Base-by-base conservation (phyloP, 768 basidiomycete genomes). In the Rhodosporidiobolus sp. region DNA sequence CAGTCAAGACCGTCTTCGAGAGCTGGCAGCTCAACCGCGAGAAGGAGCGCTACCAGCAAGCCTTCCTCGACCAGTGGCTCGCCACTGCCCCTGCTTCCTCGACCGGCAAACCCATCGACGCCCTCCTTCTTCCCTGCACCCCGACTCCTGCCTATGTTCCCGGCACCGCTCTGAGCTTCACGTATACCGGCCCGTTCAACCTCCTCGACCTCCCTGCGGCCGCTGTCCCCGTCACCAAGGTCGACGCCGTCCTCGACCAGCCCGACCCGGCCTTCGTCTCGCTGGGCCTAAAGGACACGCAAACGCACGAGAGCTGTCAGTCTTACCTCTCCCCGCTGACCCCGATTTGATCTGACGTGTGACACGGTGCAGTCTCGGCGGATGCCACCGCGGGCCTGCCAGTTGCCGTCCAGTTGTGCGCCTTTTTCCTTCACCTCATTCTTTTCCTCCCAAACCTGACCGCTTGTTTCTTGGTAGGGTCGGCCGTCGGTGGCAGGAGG, bases 1-100 rank as follows among this genome's bases (percentile, higher is more conserved):
- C 34, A 19, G 10, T 35, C 32, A 68, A 52, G 59, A 53, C 50
- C 12, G 20, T 55, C 5, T 57, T 46, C 50, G 67, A 68, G 65
- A 28, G 11, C 14, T 66, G 64, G 64, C 59, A 61, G 59, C 58
- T 68, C 49, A 55, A 46, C 59, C 38, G 49, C n/a, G 28, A 46
- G 59, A 59, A 58, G 20, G 67, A 68, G 24, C 58, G 16, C 16
- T 61, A 45, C 45, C 58, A 58, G 16, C 67, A 62, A 30, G 32
- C 28, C 2, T 60, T 68, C 30, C 59, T 61, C 2, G 30, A 24
- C 4, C 26, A 46, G 6, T 66, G 48, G 54, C 43, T 56, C 3
- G 43, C 38, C 6, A 65, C 64, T 1, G 20, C 38, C 7, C 17
- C 19, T 17, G 14, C 30, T 1, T 54, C 49, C 20, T 48, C 32